phyloP scores from a whole-genome alignment of 805 yeast species.

The Hanseniaspora meyeri region DNA sequence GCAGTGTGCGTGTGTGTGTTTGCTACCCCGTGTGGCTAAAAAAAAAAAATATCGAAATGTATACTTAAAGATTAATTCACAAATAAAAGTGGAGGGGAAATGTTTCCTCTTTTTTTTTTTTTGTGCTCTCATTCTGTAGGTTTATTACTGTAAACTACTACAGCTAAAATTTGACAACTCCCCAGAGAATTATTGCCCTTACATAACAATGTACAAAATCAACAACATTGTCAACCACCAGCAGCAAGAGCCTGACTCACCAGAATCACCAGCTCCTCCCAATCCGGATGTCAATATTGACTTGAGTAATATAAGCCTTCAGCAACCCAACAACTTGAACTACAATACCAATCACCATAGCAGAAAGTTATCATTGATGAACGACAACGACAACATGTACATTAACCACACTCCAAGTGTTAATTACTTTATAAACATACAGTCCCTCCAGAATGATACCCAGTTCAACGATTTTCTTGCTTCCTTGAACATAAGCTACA shows the following conservation, averaged over 20 bases:
- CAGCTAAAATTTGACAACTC: no score
- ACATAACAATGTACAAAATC: neutral
- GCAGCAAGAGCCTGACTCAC: conserved; percentile 22
- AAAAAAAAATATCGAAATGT: no score
- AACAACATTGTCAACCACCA: conserved; percentile 28
- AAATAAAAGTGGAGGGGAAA: no score
- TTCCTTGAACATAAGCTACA: neutral
- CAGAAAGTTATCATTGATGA: neutral
- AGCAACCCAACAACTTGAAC: neutral
- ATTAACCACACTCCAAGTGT: neutral
- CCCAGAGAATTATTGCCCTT: no score
- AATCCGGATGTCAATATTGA: neutral
- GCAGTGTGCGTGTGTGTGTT: no score
- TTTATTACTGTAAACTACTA: no score
- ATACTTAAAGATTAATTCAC: no score
- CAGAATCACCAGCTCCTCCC: neutral
- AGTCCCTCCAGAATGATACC: neutral
- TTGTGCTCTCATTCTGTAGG: no score
- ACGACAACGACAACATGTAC: conserved; percentile 2
- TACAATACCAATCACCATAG: neutral
- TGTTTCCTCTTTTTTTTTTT: no score
- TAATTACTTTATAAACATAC: neutral
- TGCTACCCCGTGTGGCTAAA: no score
- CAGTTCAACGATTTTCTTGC: neutral
- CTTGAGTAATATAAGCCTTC: neutral